Percentiles rank a stretch among this genome's conserved stretches.
Conservation (phyloP, 805 yeast genomes). For the Wickerhamiella occidentalis region DNA sequence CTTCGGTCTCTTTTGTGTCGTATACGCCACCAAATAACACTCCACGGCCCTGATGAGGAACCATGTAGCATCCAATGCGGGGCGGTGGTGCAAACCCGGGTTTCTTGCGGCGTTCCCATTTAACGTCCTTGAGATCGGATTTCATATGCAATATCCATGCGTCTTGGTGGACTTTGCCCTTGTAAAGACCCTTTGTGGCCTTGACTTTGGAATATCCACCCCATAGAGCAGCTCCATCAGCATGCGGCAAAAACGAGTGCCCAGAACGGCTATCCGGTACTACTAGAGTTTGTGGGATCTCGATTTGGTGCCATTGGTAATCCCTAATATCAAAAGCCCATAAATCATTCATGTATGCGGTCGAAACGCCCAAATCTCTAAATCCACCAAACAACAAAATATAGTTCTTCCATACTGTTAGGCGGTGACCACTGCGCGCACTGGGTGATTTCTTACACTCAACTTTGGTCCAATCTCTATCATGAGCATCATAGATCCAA, state of each 20-base stretch:
- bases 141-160: constrained; percentile 84
- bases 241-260: constrained; percentile 66
- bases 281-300: constrained; percentile 68
- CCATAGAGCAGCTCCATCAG: constrained; percentile 72
- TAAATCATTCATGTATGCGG: constrained; percentile 71
- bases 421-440: constrained; percentile 84
- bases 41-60: constrained; percentile 81
- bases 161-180: constrained; percentile 81
- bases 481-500: constrained; percentile 76
- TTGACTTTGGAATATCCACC: constrained; percentile 94
- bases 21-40: constrained; percentile 90
- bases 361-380: constrained; percentile 71
- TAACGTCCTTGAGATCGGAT: constrained; percentile 55
- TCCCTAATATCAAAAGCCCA: constrained; percentile 89
- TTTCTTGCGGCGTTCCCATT: constrained; percentile 84
- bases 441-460: constrained; percentile 60
- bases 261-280: constrained; percentile 90
- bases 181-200: constrained; percentile 70
- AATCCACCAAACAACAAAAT: constrained; percentile 84
- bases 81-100: constrained; percentile 87
- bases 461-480: constrained; percentile 82
- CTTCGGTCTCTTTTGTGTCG: constrained; percentile 92
- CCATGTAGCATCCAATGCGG: constrained; percentile 90
- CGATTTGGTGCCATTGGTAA: constrained; percentile 84
- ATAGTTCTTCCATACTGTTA: constrained; percentile 85